These are phyloP conservation scores for Amylostereum areolatum DNA, from an alignment of 1,284 basidiomycete genomes.

Conservation along the genomic window DNA sequence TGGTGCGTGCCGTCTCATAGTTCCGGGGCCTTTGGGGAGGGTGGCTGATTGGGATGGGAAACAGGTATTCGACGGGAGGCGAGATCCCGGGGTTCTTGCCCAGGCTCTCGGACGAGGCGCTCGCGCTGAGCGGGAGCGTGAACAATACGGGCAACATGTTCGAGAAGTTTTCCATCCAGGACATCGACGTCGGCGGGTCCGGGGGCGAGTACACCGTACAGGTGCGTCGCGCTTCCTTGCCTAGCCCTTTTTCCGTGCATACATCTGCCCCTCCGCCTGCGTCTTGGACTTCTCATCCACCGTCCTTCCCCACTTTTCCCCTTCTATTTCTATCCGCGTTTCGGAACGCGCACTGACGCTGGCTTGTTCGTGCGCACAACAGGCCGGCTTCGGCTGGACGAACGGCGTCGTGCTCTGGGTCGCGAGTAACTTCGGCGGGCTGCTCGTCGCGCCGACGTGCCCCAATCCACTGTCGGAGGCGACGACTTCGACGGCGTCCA, in stretches of 20 bases:
- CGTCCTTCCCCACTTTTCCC: too few species aligned
- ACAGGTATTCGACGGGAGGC: slow-evolving; percentile 76
- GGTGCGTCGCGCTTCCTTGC: slow-evolving; percentile 24
- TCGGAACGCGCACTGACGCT: too few species aligned
- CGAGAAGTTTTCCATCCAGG: slow-evolving; percentile 76
- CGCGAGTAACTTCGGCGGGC: slow-evolving; percentile 62
- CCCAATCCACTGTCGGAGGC: slow-evolving; percentile 38
- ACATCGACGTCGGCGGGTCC: slow-evolving; percentile 78
- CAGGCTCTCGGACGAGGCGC: slow-evolving; percentile 60
- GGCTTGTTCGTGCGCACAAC: too few species aligned
- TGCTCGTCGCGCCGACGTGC: slow-evolving; percentile 62
- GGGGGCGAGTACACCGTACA: slow-evolving; percentile 87
- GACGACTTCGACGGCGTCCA: neutral
- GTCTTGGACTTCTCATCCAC: too few species aligned
- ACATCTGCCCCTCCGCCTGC: slow-evolving; percentile 1
- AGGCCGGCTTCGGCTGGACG: slow-evolving; percentile 88
- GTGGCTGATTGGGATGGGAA: neutral
- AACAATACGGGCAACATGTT: slow-evolving; percentile 82
- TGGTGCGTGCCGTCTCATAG: slow-evolving; percentile 51
- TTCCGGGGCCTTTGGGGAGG: neutral
- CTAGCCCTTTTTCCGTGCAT: neutral
- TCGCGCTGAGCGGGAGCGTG: slow-evolving; percentile 69
- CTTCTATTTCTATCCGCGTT: too few species aligned
- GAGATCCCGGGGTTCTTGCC: slow-evolving; percentile 64
- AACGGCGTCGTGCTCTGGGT: slow-evolving; percentile 81